Evolutionary conservation across 139 green algal genomes (phyloP).

Genomic region (Asterochloris erici): DNA sequence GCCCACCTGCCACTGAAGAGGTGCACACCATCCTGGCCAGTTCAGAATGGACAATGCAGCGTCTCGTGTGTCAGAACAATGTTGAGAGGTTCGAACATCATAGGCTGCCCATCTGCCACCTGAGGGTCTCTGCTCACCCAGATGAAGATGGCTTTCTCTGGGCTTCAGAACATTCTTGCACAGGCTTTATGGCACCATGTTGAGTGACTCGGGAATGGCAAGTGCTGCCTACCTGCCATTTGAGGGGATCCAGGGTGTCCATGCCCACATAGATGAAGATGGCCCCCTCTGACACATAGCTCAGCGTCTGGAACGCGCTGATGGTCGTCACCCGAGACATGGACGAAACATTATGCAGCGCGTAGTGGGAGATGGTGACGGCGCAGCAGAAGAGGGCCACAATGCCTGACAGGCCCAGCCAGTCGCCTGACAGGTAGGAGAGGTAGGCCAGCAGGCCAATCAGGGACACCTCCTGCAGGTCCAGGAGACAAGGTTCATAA

Average conservation of each 20-base stretch:
- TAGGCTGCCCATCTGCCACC: conserved; percentile 50
- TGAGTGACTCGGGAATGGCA: too few species aligned
- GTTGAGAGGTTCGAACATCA: neutral
- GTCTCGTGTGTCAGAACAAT: too few species aligned
- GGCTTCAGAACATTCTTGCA: neutral
- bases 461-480: conserved; percentile 51
- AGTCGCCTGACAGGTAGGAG: conserved; percentile 75
- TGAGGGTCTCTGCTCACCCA: conserved; percentile 75
- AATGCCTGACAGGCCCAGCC: conserved; percentile 62
- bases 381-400: conserved; percentile 81
- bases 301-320: conserved; percentile 54
- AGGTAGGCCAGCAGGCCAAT: conserved; percentile 58
- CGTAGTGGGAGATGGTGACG: conserved; percentile 74
- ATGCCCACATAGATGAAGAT: conserved; percentile 86
- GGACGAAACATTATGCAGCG: conserved; percentile 56
- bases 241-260: conserved; percentile 71
- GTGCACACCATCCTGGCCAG: too few species aligned
- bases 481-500: too few species aligned
- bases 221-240: conserved; percentile 55
- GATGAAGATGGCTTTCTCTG: conserved; percentile 76
- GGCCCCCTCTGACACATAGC: conserved; percentile 66
- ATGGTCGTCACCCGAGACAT: conserved; percentile 21
- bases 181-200: too few species aligned
- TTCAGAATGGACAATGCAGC: too few species aligned
- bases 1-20: too few species aligned